phyloP scores from a whole-genome alignment of 495 filamentous ascomycete genomes.

The Neurospora tetraspora region DNA sequence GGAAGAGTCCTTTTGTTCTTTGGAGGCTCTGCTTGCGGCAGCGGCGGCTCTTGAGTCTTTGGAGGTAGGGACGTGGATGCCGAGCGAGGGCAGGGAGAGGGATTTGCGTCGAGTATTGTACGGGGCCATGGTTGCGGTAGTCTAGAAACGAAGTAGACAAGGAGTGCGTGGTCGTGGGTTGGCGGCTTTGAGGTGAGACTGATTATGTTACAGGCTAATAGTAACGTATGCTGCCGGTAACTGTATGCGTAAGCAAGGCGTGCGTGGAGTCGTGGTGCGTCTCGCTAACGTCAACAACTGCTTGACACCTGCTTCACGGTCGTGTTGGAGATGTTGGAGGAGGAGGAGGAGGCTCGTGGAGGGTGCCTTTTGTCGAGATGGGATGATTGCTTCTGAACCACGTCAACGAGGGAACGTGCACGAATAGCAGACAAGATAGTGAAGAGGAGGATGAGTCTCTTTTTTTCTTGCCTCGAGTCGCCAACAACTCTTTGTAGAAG shows the following conservation, averaged over 20 bases:
- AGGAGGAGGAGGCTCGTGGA: not conserved
- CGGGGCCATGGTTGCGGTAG: conserved; percentile 51
- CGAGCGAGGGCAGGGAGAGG: conserved; percentile 83
- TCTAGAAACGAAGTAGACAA: not conserved
- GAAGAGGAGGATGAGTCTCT: not conserved
- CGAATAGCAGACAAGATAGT: conserved; percentile 1
- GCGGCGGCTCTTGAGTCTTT: conserved; percentile 53
- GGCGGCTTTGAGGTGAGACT: not conserved
- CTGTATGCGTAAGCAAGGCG: not conserved
- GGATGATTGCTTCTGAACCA: not conserved
- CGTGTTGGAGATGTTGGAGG: not conserved
- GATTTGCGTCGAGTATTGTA: conserved; percentile 98
- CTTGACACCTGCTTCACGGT: not conserved
- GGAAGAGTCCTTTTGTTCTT: conserved; percentile 14
- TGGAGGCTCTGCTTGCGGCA: conserved; percentile 16
- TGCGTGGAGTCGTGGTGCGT: not conserved
- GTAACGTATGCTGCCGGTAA: not conserved
- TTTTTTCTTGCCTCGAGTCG: not conserved
- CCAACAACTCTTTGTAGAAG: not conserved
- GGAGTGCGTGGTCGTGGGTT: not conserved
- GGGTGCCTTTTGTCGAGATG: not conserved
- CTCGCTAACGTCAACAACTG: not conserved
- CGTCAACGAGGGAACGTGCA: not conserved
- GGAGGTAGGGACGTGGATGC: conserved; percentile 72
- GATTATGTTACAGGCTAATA: not conserved